Conservation (phyloP, 192 early-diverging fungal species). For the Physocladia obscura region DNA sequence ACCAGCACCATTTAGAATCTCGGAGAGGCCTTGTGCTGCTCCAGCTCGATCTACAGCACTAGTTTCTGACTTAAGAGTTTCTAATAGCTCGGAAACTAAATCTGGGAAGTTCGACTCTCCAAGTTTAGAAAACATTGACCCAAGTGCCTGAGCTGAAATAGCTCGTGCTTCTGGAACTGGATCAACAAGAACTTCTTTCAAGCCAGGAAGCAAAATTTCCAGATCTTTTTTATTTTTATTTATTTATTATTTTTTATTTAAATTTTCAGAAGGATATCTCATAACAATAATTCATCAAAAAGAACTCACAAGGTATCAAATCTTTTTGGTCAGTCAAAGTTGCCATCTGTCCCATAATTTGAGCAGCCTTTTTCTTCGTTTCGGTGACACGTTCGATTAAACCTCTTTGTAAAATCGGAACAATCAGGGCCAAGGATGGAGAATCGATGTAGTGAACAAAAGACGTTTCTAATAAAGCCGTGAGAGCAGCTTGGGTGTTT, state of each 20-base stretch:
- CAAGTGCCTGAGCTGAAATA: conserved; percentile 89
- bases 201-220: conserved; percentile 72
- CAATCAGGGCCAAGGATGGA: conserved; percentile 89
- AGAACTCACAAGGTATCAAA: conserved; percentile 62
- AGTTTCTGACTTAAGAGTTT: conserved; percentile 85
- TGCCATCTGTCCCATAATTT: conserved; percentile 99
- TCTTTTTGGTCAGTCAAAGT: conserved; percentile 90
- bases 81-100: conserved; percentile 81
- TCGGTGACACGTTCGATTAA: conserved; percentile 84
- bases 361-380: conserved; percentile 91
- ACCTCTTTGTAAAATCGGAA: conserved; percentile 92
- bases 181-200: conserved; percentile 90
- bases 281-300: neutral
- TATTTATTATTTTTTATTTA: no score
- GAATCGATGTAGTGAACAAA: conserved; percentile 99
- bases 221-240: conserved; percentile 70
- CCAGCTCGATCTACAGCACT: conserved; percentile 91
- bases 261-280: no score
- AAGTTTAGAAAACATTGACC: conserved; percentile 85
- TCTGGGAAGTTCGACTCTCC: conserved; percentile 93
- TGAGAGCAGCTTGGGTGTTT: conserved; percentile 80
- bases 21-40: conserved; percentile 94
- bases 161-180: conserved; percentile 95
- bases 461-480: conserved; percentile 83
- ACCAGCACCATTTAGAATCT: conserved; percentile 88